Evolutionary conservation across 371 early-diverging fungal genomes (phyloP).

Genomic region (Smittium culicis): DNA sequence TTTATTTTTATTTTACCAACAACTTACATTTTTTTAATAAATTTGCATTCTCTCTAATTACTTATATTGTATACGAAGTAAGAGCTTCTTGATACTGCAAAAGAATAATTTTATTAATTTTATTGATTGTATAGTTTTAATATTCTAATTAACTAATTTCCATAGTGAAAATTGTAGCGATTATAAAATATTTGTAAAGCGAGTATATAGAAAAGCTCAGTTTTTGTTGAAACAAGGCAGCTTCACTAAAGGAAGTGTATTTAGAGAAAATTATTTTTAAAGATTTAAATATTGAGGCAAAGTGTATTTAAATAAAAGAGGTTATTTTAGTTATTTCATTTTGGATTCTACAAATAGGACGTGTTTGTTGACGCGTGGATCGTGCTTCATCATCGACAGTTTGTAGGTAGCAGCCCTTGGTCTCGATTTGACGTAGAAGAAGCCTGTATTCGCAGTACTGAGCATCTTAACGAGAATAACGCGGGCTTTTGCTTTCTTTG

Average conservation of each 20-base stretch:
- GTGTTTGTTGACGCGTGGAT: constrained; percentile 57
- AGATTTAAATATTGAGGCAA: neutral
- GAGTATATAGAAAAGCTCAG: too few relatives aligned
- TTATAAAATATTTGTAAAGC: too few relatives aligned
- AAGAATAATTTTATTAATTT: too few relatives aligned
- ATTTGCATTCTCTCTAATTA: too few relatives aligned
- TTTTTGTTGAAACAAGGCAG: too few relatives aligned
- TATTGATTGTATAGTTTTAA: too few relatives aligned
- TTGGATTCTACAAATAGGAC: constrained; percentile 63
- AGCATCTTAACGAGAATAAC: constrained; percentile 62
- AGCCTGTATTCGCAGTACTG: constrained; percentile 69
- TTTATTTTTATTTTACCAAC: too few relatives aligned
- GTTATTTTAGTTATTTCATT: constrained; percentile 34
- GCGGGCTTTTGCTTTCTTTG: constrained; percentile 71
- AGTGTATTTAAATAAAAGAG: neutral
- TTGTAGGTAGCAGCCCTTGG: constrained; percentile 55
- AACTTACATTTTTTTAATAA: too few relatives aligned
- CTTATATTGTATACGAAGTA: too few relatives aligned
- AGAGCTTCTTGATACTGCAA: too few relatives aligned
- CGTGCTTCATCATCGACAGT: constrained; percentile 67
- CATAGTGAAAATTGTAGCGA: too few relatives aligned
- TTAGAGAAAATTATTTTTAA: neutral
- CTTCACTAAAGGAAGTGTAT: neutral
- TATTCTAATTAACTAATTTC: too few relatives aligned
- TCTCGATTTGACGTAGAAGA: constrained; percentile 59